A percentile compares a stretch with the other conserved stretches of the same genome.
phyloP scores from a whole-genome alignment of 805 yeast genomes.

The Kodamaea laetipori region DNA sequence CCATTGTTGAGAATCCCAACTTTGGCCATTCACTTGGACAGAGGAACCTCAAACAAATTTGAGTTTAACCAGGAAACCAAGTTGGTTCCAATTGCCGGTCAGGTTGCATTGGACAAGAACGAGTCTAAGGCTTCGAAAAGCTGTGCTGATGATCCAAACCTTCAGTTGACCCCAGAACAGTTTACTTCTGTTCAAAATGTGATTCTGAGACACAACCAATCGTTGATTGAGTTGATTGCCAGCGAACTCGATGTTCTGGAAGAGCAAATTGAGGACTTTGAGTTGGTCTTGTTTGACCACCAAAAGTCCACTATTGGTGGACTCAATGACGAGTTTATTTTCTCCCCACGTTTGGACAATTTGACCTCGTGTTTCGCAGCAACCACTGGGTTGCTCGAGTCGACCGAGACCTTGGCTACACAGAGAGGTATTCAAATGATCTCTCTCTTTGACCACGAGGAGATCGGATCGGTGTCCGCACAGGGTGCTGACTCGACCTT shows the following conservation, averaged over 20 bases:
- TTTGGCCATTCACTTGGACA: constrained; percentile 85
- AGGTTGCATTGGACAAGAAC: constrained; percentile 27
- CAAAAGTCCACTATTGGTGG: constrained; percentile 88
- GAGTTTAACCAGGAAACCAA: constrained; percentile 90
- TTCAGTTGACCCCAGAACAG: constrained; percentile 50
- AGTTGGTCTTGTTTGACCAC: constrained; percentile 80
- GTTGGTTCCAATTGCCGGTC: constrained; percentile 83
- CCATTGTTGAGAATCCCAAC: constrained; percentile 93
- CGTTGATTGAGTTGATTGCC: constrained; percentile 70
- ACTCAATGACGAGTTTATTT: constrained; percentile 83
- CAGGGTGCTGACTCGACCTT: constrained; percentile 97
- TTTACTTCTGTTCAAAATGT: constrained; percentile 67
- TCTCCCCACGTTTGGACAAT: constrained; percentile 90
- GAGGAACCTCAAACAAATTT: constrained; percentile 74
- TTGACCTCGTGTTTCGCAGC: constrained; percentile 86
- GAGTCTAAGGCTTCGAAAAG: constrained; percentile 19
- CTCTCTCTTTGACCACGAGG: constrained; percentile 94
- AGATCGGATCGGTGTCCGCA: constrained; percentile 88
- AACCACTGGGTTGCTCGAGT: constrained; percentile 63
- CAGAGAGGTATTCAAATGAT: constrained; percentile 69
- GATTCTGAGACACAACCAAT: constrained; percentile 73
- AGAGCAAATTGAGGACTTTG: constrained; percentile 84
- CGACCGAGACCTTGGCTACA: constrained; percentile 44
- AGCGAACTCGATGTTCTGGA: constrained; percentile 54
- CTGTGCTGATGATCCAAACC: constrained; percentile 55